Base-by-base conservation (phyloP, 2,329 filamentous ascomycete genomes). In the Calonectria fujianensis region DNA sequence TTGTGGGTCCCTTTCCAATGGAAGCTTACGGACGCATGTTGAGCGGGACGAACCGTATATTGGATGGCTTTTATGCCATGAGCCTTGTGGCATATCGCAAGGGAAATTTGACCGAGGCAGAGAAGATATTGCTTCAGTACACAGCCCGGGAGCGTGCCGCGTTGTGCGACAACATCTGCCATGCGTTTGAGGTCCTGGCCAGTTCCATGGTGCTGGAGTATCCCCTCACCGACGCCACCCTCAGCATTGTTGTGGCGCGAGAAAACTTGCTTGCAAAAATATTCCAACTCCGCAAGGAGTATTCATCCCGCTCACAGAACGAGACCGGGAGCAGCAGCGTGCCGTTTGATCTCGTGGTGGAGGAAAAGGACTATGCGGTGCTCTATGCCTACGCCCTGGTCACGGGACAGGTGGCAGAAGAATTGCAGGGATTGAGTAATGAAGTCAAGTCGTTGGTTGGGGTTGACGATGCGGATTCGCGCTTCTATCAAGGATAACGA, bases 31-130 rank as follows among this genome's bases (percentile, higher is more conserved):
- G 90, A 1, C 91, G 92, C 27, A 94, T 98, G 66, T 89, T 98
- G 80, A 90, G 91, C 32, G 93, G 93, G 9, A 98, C 96, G 0
- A 93, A 93, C 74, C 92, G 94, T 27, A 95, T 98, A 84, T 91
- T 98, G 1, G 96, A 98, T 84, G 94, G 95, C 20, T 98, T 98
- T 83, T 96, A 98, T 81, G 95, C 96, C 65, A 98, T 99, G 95
- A 97, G 96, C 75, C 92, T 98, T 4, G 93, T 98, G 72, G 96
- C 98, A 31, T 90, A 94, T 81, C 96, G 96, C 81, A 95, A 96
- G 70, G 88, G 93, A 1, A 91, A 91, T 39, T 90, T 95, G 0
- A 95, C 93, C 1, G 91, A 94, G 24, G 96, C 96, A 0, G 96
- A 98, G 85, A 92, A 93, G 65, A 93, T 93, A 2, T 89, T 98